Evolutionary conservation across 2,329 filamentous ascomycete genomes (phyloP), one percentile per base, ranked within the genome.

Genomic region (Apiospora malaysiana): DNA sequence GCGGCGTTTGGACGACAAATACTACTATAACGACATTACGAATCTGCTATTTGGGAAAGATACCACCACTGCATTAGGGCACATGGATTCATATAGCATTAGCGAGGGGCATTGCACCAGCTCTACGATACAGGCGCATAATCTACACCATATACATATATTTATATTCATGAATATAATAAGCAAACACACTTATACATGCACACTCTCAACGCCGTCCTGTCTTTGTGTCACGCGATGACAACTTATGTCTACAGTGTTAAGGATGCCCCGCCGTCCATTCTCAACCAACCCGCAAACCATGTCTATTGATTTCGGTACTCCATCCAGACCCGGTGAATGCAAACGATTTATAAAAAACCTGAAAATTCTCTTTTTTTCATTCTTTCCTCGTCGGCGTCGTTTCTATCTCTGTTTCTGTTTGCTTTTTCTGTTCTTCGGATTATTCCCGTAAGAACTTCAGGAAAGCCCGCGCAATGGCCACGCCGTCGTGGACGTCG

Each of bases 401-500:
- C n/a, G n/a, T n/a, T n/a, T n/a, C n/a, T n/a, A n/a, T n/a, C n/a
- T n/a, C n/a, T n/a, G 42, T 45, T 45, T 45, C 14, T 9, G 40
- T 14, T 42, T 42, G 2, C 2, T 2, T 42, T 42, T 42, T 9
- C 10, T 9, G 40, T 42, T 9, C 40, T 18, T 27, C 75, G n/a
- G n/a, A 86, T 74, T 40, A 37, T 40, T 94, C 91, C 66, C 90
- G 82, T 76, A 97, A 80, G 75, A 98, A 97, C 63, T 87, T 88
- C 77, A 98, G 79, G 79, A 98, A 97, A 0, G 90, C 91, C 73
- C 87, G 85, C 0, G 90, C 92, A 69, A 97, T 90, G 3, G 85
- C 82, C n/a, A 96, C 85, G 1, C 95, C 95, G 79, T 98, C 94
- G 74, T 98, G 94, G 70, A 88, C 84, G 45, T 90, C 85, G 10